Conservation (phyloP, 306 rosid genomes). For the Glycine latifolia region DNA sequence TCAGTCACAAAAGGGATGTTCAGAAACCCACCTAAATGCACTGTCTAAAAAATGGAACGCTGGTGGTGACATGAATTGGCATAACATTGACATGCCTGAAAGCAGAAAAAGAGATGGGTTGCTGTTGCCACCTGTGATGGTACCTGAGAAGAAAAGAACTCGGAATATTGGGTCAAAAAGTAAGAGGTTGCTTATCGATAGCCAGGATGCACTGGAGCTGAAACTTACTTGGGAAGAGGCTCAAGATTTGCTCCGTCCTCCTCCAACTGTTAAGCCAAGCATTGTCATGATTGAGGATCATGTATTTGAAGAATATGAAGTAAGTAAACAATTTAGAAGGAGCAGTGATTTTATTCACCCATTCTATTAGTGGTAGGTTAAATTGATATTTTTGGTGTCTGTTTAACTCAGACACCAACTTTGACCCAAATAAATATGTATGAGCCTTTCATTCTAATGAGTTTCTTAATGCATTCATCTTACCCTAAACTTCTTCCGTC, state of each 20-base stretch:
- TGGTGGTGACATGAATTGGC: conserved; percentile 79
- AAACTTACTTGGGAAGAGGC: conserved; percentile 98
- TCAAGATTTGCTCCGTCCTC: conserved; percentile 96
- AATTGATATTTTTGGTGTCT: neutral
- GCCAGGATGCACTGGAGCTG: conserved; percentile 92
- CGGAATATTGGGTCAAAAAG: conserved; percentile 94
- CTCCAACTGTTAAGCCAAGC: conserved; percentile 89
- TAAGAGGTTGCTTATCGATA: conserved; percentile 93
- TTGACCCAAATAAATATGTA: neutral
- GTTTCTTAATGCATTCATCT: conserved; percentile 23
- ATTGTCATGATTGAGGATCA: conserved; percentile 88
- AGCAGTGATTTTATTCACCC: neutral
- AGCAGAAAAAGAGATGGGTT: conserved; percentile 76
- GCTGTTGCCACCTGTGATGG: conserved; percentile 65
- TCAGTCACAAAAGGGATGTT: conserved; percentile 87
- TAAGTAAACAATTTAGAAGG: conserved; percentile 53
- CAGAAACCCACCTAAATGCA: conserved; percentile 74
- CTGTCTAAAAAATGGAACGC: conserved; percentile 78
- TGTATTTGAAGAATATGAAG: conserved; percentile 94
- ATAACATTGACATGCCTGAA: conserved; percentile 71
- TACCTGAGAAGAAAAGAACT: conserved; percentile 87
- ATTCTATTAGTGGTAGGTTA: neutral
- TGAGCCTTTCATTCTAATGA: neutral
- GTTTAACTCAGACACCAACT: conserved; percentile 20
- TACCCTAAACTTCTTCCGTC: neutral